phyloP scores from a whole-genome alignment of 148 eudicot species.

The Vaccinium vitisidaea region DNA sequence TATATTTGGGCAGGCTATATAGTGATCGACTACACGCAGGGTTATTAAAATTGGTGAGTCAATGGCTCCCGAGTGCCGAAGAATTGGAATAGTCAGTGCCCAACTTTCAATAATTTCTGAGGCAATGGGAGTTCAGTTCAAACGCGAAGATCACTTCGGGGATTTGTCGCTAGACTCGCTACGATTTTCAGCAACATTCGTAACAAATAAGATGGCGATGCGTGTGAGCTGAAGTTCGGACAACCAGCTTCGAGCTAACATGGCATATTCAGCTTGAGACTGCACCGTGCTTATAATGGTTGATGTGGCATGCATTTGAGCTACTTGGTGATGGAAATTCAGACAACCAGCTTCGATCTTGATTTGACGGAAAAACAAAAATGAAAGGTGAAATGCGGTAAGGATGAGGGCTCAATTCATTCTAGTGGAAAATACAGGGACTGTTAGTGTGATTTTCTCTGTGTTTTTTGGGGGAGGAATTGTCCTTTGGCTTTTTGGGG shows the following conservation, averaged over 20 bases:
- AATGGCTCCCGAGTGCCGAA: too few relatives aligned
- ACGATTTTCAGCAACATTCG: not conserved
- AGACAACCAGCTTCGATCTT: not conserved
- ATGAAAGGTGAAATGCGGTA: not conserved
- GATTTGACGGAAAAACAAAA: not conserved
- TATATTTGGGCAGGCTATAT: not conserved
- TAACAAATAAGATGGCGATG: not conserved
- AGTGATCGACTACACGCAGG: not conserved
- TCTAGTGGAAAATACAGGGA: not conserved
- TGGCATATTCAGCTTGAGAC: not conserved
- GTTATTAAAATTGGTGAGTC: not conserved
- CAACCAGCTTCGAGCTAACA: not conserved
- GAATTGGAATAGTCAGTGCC: not conserved
- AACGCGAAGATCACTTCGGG: not conserved
- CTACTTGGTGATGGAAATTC: not conserved
- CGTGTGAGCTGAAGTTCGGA: too few relatives aligned
- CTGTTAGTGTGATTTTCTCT: not conserved
- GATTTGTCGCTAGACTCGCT: not conserved
- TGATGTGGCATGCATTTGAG: not conserved
- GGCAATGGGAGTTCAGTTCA: not conserved
- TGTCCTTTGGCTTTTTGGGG: constrained; percentile 2
- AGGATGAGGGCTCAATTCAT: not conserved
- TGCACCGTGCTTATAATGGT: not conserved
- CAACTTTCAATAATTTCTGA: not conserved
- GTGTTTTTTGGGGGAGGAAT: not conserved